Conservation (phyloP, 108 stramenopile species). For the Skeletonema menzelii region DNA sequence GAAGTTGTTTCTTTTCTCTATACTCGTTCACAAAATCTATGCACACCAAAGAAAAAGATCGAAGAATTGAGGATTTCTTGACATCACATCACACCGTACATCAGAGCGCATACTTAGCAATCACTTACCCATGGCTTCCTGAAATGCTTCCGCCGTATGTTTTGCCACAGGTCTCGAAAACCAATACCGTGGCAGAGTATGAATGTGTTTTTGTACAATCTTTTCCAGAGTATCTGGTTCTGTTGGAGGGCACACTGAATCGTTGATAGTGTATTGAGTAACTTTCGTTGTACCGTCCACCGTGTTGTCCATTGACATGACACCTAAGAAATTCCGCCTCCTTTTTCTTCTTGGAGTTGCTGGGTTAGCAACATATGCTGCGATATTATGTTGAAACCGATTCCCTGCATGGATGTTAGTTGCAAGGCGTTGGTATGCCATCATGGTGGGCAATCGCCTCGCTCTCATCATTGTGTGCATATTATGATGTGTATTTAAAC, state of each 20-base stretch:
- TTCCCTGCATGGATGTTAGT: neutral
- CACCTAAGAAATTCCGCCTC: neutral
- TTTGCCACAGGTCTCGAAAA: slow-evolving; percentile 54
- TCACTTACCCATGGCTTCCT: slow-evolving; percentile 20
- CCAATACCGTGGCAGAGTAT: slow-evolving; percentile 29
- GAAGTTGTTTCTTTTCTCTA: neutral
- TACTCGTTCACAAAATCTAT: slow-evolving; percentile 25
- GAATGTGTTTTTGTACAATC: slow-evolving; percentile 46
- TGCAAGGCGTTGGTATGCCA: neutral
- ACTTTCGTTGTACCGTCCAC: neutral
- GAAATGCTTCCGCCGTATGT: slow-evolving; percentile 67
- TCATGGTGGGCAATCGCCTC: neutral
- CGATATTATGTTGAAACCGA: neutral
- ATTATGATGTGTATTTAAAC: neutral
- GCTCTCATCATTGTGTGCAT: neutral
- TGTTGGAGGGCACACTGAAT: slow-evolving; percentile 50
- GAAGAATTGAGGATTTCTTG: neutral
- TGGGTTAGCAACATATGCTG: neutral
- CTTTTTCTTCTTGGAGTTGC: neutral
- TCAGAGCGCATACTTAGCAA: neutral
- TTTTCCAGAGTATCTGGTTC: slow-evolving; percentile 28
- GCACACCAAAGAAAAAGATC: neutral
- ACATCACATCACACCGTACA: neutral
- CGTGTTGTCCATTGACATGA: neutral
- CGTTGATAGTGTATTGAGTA: slow-evolving; percentile 64